Base-by-base conservation (phyloP, 352 stramenopile species). In the Pythium pyrilobum region DNA sequence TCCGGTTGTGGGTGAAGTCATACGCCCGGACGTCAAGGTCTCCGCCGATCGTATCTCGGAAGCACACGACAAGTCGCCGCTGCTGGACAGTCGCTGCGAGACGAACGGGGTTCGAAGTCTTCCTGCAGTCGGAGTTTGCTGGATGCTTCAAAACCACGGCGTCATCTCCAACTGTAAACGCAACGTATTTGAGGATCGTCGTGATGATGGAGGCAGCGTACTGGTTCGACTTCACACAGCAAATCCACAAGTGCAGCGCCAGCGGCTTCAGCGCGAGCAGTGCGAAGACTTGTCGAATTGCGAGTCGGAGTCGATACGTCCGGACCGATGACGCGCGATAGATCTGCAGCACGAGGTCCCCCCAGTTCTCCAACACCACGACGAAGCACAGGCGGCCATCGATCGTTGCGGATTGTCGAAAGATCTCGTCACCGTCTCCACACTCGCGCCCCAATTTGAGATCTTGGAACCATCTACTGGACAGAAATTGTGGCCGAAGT, bases 361-460 rank as follows among this genome's bases (percentile, higher is more conserved):
- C 82, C 77, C 80, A 92, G 45, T 92, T 92, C 59, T 92, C 82
- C 43, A 75, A 83, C 2, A 90, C 68, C 5, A 79, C 62, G 1
- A 79, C 71, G 27, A 80, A 54, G 36, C 77, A 85, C 16, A 87
- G 45, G 33, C 55, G 65, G 0, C 77, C 71, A 41, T 82, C 53
- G 4, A 92, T 65, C 10, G 45, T 62, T 0, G 51, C 40, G 2
- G 59, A 69, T 62, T 92, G 79, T 5, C 82, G 82, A 10, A 87
- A 62, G 0, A 92, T 63, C 27, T 89, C 77, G 32, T 92, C 82
- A 23, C 82, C 82, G 33, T 73, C 66, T 2, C 82, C 82, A 29
- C 76, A 79, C 31, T 90, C 89, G 0, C 79, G 67, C 31, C 79
- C 80, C 12, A 37, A 39, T 40, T 62, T 58, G 6, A 87, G 40